phyloP scores from a whole-genome alignment of 139 green algal species.

The Chlamydomonas sphaeroides region DNA sequence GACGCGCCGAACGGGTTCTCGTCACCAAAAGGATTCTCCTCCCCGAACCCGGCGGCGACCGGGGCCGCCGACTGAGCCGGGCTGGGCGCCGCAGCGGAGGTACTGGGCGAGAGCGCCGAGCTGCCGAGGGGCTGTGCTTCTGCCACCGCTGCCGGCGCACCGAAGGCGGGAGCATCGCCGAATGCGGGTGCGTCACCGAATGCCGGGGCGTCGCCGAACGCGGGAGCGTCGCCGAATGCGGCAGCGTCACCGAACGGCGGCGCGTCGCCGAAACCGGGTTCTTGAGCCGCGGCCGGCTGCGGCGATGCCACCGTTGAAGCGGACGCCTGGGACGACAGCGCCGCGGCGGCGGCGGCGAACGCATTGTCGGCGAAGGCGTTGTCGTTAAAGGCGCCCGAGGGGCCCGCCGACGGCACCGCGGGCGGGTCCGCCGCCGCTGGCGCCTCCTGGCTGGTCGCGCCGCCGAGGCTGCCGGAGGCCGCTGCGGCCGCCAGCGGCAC shows the following conservation, averaged over 20 bases:
- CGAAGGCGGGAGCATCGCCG: background rate
- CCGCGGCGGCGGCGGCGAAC: background rate
- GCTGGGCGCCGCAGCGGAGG: too few relatives aligned
- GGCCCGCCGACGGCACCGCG: too few relatives aligned
- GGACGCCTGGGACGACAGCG: background rate
- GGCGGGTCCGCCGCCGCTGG: too few relatives aligned
- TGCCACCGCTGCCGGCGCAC: background rate
- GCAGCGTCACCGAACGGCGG: slow-evolving; percentile 1
- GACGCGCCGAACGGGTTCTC: background rate
- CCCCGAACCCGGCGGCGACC: background rate
- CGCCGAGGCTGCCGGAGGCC: too few relatives aligned
- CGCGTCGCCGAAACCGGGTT: slow-evolving; percentile 11
- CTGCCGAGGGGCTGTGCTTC: background rate
- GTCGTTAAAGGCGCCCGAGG: too few relatives aligned
- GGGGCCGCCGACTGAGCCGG: background rate
- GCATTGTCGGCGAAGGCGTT: background rate
- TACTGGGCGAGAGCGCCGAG: too few relatives aligned
- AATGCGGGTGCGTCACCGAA: background rate
- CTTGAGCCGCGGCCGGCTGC: too few relatives aligned
- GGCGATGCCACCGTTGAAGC: background rate
- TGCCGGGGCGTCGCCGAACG: background rate
- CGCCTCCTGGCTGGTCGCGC: too few relatives aligned
- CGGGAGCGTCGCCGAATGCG: background rate
- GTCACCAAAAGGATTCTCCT: slow-evolving; percentile 10
- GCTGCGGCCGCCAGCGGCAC: background rate